Evolutionary conservation across 257 asterid genomes (phyloP).

Genomic region (Capsicum chinense): DNA sequence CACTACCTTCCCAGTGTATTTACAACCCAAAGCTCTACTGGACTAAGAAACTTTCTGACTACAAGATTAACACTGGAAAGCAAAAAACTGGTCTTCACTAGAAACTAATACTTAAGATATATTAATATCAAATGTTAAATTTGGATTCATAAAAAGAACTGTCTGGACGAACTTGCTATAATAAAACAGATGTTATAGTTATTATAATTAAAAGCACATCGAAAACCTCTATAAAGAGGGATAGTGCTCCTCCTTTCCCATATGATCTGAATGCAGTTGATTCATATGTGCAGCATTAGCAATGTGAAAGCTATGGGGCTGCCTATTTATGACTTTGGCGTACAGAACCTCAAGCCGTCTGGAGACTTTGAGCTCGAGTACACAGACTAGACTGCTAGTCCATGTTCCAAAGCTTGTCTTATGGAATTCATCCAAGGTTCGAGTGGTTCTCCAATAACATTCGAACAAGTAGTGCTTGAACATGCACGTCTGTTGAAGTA

Average conservation of each 20-base stretch:
- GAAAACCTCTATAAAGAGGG: too few relatives aligned
- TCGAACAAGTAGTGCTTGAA: background rate
- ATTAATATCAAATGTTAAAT: too few relatives aligned
- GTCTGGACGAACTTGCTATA: background rate
- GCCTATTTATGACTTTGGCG: constrained; percentile 65
- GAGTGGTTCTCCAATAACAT: too few relatives aligned
- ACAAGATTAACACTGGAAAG: too few relatives aligned
- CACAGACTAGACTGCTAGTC: background rate
- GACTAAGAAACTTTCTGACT: too few relatives aligned
- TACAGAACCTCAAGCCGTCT: constrained; percentile 44
- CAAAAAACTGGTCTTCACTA: too few relatives aligned
- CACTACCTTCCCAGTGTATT: background rate
- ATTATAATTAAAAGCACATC: too few relatives aligned
- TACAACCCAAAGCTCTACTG: background rate
- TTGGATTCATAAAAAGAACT: background rate
- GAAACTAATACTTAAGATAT: too few relatives aligned
- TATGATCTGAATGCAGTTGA: background rate
- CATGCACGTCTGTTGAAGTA: too few relatives aligned
- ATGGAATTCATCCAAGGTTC: too few relatives aligned
- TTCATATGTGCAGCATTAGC: constrained; percentile 55
- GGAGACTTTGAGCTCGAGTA: constrained; percentile 54
- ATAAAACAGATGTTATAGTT: too few relatives aligned
- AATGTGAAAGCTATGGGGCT: constrained; percentile 66
- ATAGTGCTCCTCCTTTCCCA: background rate
- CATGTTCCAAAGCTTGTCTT: too few relatives aligned